Base-by-base conservation (phyloP, 2,329 filamentous ascomycete species). In the Diplocarpon rosae region DNA sequence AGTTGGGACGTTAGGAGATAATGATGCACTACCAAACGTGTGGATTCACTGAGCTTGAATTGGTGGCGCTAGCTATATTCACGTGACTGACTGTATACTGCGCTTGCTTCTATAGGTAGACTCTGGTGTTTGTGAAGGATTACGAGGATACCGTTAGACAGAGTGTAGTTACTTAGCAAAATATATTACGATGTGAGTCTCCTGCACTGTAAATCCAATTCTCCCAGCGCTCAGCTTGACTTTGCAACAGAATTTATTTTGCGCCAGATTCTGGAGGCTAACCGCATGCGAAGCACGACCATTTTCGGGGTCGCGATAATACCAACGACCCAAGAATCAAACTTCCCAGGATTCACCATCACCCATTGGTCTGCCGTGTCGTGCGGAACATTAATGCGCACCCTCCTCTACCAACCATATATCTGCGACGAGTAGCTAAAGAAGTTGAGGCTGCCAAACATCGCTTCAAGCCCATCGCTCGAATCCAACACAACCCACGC, bases 361-460 rank as follows among this genome's bases (percentile, higher is more conserved):
- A 37, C 40, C 27, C 51, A 49, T 50, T 52, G 43, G 40, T 27
- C 37, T 38, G 35, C 45, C 37, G 28, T 38, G 39, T 20, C 31
- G 39, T 31, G 36, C 45, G 39, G 41, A 42, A 45, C 33, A 37
- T 50, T 52, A 53, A 59, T 59, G 55, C 45, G 47, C 47, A 40
- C 52, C 39, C 32, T 38, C 15, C 34, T n/a, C 14, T 40, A 32
- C 41, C 31, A 34, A 24, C n/a, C 27, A 20, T 30, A 39, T 31
- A 38, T 47, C 36, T 38, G 55, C 52, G 43, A 54, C 42, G 52
- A 49, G 48, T 31, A 49, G 46, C 47, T 27, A 47, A 28, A 42
- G 39, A 37, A 39, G 41, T 44, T 49, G 39, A 37, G 37, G 30
- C 38, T 41, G 14, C 31, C 33, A 47, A 39, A 37, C 30, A 15